Evolutionary conservation across 257 asterid species (phyloP).

Genomic region (Solanum sitiens): DNA sequence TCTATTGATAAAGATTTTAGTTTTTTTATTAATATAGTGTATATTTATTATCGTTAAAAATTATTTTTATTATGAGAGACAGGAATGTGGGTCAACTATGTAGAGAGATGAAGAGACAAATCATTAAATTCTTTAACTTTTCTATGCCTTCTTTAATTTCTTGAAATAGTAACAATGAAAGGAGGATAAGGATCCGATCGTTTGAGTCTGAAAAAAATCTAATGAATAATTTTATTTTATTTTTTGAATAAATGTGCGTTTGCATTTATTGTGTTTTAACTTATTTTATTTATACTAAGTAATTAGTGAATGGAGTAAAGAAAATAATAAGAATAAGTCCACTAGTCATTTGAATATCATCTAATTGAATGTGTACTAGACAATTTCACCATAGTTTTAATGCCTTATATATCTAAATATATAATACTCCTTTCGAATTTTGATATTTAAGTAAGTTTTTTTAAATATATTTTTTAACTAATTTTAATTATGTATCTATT

Average conservation of each 20-base stretch:
- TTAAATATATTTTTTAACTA: no score
- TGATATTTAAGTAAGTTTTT: no score
- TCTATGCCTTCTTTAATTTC: neutral
- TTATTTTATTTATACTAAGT: neutral
- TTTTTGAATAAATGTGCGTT: neutral
- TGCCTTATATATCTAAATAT: neutral
- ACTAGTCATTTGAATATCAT: neutral
- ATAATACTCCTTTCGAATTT: neutral
- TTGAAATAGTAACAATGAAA: neutral
- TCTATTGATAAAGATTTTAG: fast-evolving
- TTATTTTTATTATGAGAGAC: no score
- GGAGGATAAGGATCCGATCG: neutral
- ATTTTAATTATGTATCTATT: no score
- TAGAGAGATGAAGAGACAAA: neutral
- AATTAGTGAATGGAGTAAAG: neutral
- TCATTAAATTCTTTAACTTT: neutral
- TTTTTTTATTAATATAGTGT: no score
- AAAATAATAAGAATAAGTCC: neutral
- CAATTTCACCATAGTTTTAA: neutral
- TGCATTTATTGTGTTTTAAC: neutral
- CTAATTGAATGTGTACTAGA: neutral
- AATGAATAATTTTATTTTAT: neutral
- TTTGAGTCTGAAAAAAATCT: neutral
- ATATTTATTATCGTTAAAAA: no score
- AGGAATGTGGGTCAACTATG: neutral